Percentiles rank a stretch among this genome's conserved stretches.
phyloP scores from a whole-genome alignment of 805 yeast genomes.

The Yarrowia sp. region DNA sequence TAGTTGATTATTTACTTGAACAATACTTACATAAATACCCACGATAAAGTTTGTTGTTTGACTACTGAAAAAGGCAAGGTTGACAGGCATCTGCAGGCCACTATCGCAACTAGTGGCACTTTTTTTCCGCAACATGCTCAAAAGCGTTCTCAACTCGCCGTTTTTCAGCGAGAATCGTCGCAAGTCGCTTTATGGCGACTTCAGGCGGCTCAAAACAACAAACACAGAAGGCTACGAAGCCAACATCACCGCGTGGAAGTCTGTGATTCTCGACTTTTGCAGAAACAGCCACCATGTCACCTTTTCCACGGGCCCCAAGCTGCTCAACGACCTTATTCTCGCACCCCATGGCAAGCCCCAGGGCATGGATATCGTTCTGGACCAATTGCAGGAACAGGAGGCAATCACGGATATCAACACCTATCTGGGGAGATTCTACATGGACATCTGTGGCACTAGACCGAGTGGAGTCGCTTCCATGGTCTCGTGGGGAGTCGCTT shows the following conservation, averaged over 20 bases:
- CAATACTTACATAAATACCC: background rate
- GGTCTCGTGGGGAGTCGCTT: conserved; percentile 18
- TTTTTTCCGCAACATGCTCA: conserved; percentile 24
- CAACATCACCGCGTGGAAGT: conserved; percentile 49
- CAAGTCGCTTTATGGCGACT: conserved; percentile 51
- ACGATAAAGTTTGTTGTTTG: background rate
- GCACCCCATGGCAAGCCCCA: conserved; percentile 24
- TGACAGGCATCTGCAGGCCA: background rate
- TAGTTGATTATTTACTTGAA: too few species aligned
- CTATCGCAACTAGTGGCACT: background rate
- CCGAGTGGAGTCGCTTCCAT: background rate
- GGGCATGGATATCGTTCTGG: conserved; percentile 14
- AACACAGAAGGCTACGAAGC: conserved; percentile 53
- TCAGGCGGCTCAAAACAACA: conserved; percentile 43
- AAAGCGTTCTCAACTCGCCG: conserved; percentile 33
- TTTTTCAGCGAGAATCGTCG: conserved; percentile 45
- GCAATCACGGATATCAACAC: background rate
- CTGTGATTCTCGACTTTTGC: conserved; percentile 36
- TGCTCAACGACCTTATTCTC: conserved; percentile 16
- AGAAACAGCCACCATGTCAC: conserved; percentile 1
- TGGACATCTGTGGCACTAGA: conserved; percentile 8
- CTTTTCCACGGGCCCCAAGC: conserved; percentile 17
- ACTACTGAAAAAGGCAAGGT: background rate
- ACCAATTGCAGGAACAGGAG: conserved; percentile 13
- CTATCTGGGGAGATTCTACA: conserved; percentile 4